A percentile compares a stretch with the other conserved stretches of the same genome.
Evolutionary conservation across 176 grass and related monocot genomes (phyloP).

Genomic region (Carex littledalei): DNA sequence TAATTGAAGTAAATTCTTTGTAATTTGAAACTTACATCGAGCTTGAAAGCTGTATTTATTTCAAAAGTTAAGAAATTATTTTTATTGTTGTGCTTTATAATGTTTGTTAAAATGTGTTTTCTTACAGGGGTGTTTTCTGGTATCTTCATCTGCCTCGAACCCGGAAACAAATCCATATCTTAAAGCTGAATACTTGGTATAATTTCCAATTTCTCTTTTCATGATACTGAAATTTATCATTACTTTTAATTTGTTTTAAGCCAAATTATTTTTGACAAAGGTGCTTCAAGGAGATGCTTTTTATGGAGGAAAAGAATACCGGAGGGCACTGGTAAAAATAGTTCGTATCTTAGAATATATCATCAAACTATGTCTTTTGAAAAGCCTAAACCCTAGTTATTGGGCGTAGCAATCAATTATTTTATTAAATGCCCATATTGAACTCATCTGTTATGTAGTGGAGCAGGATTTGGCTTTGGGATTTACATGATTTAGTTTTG

Average conservation of each 20-base stretch:
- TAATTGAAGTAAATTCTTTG: conserved; percentile 1
- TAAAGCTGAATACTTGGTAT: conserved; percentile 71
- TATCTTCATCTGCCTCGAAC: conserved; percentile 38
- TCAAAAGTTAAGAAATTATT: neutral
- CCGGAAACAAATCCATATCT: conserved; percentile 46
- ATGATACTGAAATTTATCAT: neutral
- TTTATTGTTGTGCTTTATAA: neutral
- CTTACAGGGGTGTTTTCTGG: conserved; percentile 81
- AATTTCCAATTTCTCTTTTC: neutral
- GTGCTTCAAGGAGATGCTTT: conserved; percentile 93
- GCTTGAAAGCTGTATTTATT: neutral
- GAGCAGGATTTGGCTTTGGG: neutral
- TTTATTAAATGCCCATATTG: neutral
- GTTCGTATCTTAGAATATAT: conserved; percentile 2
- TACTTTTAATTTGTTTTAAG: neutral
- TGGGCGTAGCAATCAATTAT: neutral
- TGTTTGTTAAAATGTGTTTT: neutral
- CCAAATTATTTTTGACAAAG: conserved; percentile 25
- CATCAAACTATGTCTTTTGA: neutral
- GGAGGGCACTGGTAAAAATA: conserved; percentile 74
- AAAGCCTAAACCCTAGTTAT: neutral
- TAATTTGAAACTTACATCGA: neutral
- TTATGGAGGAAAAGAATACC: conserved; percentile 73
- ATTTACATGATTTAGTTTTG: neutral
- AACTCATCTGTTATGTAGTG: neutral